Base-by-base conservation (phyloP, 495 filamentous ascomycete species). In the Hypoxylon intermedium region DNA sequence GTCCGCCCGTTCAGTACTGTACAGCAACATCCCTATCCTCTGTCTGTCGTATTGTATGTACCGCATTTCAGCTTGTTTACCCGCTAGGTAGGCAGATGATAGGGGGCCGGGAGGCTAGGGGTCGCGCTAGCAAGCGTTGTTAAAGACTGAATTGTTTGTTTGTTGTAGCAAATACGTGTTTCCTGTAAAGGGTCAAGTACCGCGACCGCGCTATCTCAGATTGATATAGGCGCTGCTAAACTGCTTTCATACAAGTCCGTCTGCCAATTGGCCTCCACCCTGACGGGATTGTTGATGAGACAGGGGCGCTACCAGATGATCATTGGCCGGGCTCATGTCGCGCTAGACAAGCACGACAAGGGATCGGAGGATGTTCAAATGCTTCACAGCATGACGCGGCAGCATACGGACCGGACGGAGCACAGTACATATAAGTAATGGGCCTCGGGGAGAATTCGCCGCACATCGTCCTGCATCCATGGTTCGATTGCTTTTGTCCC, bases 301-400 rank as follows among this genome's bases (percentile, higher is more conserved):
- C 64, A 57, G 53, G 63, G 51, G 52, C 56, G 42, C 48, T 33
- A 46, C 36, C 34, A 28, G 48, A 36, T 43, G 48, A 54, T 66
- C 58, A 75, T 74, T 75, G 72, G 72, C 55, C 65, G 57, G 56
- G 20, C 1, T 56, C 40, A 59, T 45, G 55, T 58, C 70, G 60
- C 74, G 75, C 75, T 76, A 75, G 58, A 69, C 72, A 72, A 65
- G 73, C 58, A 66, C 52, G 40, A 66, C 55, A 61, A 58, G 65
- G 66, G 44, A 58, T 55, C 51, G 51, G 62, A 40, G 41, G 45
- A n/a, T n/a, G n/a, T n/a, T n/a, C n/a, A n/a, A n/a, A 48, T 53
- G 51, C 62, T 65, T 60, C 34, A 65, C 56, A 65, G 62, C 51
- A 65, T 65, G 62, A 65, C 62, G 62, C 62, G 62, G 56, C 62